Conservation (phyloP, 225 moss, liverwort and hornwort species). For the Antitrichia curtipendula region DNA sequence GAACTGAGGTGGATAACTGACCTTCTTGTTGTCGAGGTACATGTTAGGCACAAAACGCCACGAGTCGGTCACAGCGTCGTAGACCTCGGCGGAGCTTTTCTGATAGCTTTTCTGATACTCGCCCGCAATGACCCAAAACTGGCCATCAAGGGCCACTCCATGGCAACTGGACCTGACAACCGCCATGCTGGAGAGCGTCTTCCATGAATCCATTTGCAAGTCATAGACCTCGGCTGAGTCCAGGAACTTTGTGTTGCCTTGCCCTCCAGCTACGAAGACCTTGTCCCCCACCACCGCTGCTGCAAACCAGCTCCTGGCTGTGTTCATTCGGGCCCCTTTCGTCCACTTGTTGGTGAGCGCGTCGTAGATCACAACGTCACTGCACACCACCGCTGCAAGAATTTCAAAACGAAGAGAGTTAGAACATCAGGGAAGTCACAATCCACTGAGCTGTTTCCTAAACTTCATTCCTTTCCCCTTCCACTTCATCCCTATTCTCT, state of each 20-base stretch:
- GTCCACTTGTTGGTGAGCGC: constrained; percentile 50
- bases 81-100: constrained; percentile 46
- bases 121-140: constrained; percentile 62
- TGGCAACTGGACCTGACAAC: constrained; percentile 26
- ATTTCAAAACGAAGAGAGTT: not conserved
- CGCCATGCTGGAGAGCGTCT: constrained; percentile 18
- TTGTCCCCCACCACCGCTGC: constrained; percentile 29
- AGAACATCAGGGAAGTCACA: not conserved
- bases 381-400: constrained; percentile 21
- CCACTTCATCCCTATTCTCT: not conserved
- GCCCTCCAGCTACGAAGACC: constrained; percentile 60
- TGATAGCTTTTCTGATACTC: constrained; percentile 25
- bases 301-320: constrained; percentile 50
- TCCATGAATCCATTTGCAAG: constrained; percentile 19
- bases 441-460: not conserved
- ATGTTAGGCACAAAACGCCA: constrained; percentile 35
- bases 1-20: not conserved
- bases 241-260: constrained; percentile 26
- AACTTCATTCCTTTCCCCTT: not conserved
- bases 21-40: constrained; percentile 52
- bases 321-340: constrained; percentile 27
- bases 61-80: constrained; percentile 10
- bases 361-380: constrained; percentile 39
- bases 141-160: constrained; percentile 16
- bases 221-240: constrained; percentile 50